Conservation (phyloP, 768 basidiomycete genomes). For the Dioszegia hungarica region DNA sequence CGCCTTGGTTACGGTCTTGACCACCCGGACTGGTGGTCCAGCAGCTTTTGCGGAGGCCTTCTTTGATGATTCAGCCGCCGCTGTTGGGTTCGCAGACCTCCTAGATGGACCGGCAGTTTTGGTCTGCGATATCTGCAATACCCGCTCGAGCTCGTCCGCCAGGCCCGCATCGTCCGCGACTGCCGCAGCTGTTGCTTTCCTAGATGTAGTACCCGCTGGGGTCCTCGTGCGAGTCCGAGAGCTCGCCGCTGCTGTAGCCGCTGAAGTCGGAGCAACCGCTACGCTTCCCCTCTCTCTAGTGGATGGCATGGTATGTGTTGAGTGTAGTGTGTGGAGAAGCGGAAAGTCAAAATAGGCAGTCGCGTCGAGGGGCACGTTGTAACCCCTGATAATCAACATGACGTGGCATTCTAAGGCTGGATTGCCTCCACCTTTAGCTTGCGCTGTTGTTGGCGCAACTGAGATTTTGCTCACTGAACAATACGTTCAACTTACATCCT, state of each 20-base stretch:
- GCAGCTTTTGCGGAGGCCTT: neutral
- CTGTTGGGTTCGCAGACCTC: neutral
- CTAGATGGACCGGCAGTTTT: neutral
- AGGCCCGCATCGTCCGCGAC: constrained; percentile 8
- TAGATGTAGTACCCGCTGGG: neutral
- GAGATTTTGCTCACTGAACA: neutral
- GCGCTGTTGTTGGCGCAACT: too few species aligned
- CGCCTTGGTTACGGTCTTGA: neutral
- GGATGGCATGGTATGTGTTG: neutral
- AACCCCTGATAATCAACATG: too few species aligned
- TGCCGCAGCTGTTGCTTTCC: neutral
- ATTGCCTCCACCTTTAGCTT: too few species aligned
- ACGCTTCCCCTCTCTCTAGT: constrained; percentile 1
- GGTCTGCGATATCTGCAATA: constrained; percentile 15
- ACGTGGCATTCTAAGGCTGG: too few species aligned
- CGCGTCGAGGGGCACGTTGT: too few species aligned
- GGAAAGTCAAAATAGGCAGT: neutral
- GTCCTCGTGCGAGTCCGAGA: neutral
- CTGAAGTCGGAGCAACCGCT: neutral
- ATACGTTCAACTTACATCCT: too few species aligned
- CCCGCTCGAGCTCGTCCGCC: constrained; percentile 16
- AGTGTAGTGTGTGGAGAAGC: neutral
- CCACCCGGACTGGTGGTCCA: neutral
- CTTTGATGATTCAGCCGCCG: neutral
- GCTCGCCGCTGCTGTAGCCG: neutral